phyloP scores from a whole-genome alignment of 2,329 filamentous ascomycete species.

The Paraconiothyrium brasiliense region DNA sequence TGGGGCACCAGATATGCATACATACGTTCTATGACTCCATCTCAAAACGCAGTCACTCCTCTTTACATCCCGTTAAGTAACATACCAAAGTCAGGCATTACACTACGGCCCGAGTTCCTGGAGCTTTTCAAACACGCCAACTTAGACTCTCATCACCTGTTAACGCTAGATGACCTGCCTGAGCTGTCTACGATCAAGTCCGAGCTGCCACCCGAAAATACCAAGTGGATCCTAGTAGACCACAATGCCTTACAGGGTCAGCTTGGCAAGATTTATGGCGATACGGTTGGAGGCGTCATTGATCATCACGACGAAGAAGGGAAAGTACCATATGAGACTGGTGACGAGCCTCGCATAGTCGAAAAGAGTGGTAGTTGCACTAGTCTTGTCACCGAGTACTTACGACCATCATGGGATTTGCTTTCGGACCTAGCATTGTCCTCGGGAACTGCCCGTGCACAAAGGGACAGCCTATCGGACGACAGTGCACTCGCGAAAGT shows the following conservation, averaged over 20 bases:
- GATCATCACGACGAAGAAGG: conserved; percentile 83
- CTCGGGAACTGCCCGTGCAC: conserved; percentile 49
- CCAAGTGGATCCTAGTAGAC: conserved; percentile 79
- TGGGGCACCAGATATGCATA: conserved; percentile 67
- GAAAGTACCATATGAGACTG: conserved; percentile 58
- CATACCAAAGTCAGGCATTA: conserved; percentile 72
- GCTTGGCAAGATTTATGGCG: conserved; percentile 63
- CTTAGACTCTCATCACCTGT: conserved; percentile 68
- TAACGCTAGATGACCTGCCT: conserved; percentile 70
- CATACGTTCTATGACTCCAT: conserved; percentile 68
- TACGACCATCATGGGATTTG: conserved; percentile 65
- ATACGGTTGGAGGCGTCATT: conserved; percentile 70
- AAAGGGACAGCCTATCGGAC: conserved; percentile 49
- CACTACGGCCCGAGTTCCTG: conserved; percentile 76
- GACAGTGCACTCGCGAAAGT: conserved; percentile 46
- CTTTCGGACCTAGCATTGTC: conserved; percentile 54
- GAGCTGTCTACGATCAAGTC: conserved; percentile 60
- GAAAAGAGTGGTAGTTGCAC: conserved; percentile 76
- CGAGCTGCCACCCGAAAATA: conserved; percentile 62
- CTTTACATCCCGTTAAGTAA: conserved; percentile 79
- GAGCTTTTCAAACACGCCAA: conserved; percentile 71
- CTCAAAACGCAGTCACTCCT: conserved; percentile 53
- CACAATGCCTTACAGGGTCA: conserved; percentile 77
- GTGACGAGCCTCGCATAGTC: conserved; percentile 67
- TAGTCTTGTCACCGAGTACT: conserved; percentile 72